Percentiles rank a stretch among this genome's conserved stretches.
Conservation (phyloP, 257 asterid genomes). For the Ballota nigra region DNA sequence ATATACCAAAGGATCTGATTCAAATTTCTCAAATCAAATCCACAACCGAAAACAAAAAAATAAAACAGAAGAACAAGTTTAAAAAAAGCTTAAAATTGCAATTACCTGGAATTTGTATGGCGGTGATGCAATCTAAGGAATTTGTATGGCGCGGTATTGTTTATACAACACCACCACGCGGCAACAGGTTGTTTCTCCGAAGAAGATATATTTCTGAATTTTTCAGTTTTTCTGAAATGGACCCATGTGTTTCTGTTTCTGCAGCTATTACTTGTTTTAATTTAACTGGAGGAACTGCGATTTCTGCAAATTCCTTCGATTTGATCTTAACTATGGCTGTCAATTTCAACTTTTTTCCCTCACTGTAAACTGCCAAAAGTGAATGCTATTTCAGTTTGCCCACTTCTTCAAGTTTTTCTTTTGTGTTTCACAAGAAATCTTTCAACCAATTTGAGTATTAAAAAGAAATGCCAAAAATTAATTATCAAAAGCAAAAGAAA, state of each 20-base stretch:
- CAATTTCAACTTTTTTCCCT: background rate
- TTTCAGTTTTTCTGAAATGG: no score
- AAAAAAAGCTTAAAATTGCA: background rate
- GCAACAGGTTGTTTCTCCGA: background rate
- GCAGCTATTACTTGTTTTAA: background rate
- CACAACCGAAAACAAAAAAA: background rate
- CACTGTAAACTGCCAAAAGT: background rate
- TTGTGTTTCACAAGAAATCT: background rate
- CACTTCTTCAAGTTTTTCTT: background rate
- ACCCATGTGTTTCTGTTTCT: constrained; percentile 30
- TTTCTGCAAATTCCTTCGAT: constrained; percentile 4
- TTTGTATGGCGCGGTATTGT: background rate
- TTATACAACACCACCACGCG: constrained; percentile 7
- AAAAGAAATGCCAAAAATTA: no score
- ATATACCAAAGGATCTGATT: background rate
- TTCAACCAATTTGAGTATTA: no score
- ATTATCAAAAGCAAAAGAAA: no score
- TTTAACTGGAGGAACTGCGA: background rate
- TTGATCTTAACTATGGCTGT: constrained; percentile 5
- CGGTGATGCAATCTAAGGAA: background rate
- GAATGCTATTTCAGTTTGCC: background rate
- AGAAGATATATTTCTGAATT: no score
- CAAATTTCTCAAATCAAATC: no score
- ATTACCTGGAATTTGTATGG: constrained; percentile 9
- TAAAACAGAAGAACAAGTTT: background rate